phyloP scores from a whole-genome alignment of 1,139 yeast genomes.

The Eremothecium sinecaudum region DNA sequence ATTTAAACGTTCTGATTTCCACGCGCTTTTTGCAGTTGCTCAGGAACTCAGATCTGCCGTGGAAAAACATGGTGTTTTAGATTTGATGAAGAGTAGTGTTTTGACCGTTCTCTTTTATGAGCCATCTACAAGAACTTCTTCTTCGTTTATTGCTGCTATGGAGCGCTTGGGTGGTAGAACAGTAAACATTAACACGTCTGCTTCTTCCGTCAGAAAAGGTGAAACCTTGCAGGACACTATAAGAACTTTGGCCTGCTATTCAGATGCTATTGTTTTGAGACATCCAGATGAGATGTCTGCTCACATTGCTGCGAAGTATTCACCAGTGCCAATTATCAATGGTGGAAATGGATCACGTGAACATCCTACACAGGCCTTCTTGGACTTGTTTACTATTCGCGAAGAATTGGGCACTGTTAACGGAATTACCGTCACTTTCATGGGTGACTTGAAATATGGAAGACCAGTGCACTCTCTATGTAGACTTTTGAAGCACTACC shows the following conservation, averaged over 20 bases:
- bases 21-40: constrained; percentile 87
- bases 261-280: constrained; percentile 95
- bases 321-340: constrained; percentile 94
- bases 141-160: constrained; percentile 98
- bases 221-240: constrained; percentile 96
- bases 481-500: constrained; percentile 82
- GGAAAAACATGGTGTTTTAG: constrained; percentile 92
- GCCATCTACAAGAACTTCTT: constrained; percentile 94
- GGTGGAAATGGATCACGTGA: constrained; percentile 98
- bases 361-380: constrained; percentile 97
- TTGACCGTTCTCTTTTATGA: constrained; percentile 95
- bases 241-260: constrained; percentile 87
- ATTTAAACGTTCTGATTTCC: constrained; percentile 79
- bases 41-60: constrained; percentile 97
- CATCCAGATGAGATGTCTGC: constrained; percentile 93
- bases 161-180: constrained; percentile 99
- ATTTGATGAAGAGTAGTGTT: constrained; percentile 80
- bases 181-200: constrained; percentile 70
- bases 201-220: constrained; percentile 94
- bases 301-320: constrained; percentile 87
- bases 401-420: constrained; percentile 98
- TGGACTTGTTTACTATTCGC: constrained; percentile 94
- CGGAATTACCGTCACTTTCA: constrained; percentile 94
- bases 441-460: constrained; percentile 98
- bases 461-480: constrained; percentile 97